A percentile compares a stretch with the other conserved stretches of the same genome.
These are phyloP conservation scores for Veloboletus limbatus DNA, from an alignment of 1,284 basidiomycete genomes.

Conservation along the genomic window DNA sequence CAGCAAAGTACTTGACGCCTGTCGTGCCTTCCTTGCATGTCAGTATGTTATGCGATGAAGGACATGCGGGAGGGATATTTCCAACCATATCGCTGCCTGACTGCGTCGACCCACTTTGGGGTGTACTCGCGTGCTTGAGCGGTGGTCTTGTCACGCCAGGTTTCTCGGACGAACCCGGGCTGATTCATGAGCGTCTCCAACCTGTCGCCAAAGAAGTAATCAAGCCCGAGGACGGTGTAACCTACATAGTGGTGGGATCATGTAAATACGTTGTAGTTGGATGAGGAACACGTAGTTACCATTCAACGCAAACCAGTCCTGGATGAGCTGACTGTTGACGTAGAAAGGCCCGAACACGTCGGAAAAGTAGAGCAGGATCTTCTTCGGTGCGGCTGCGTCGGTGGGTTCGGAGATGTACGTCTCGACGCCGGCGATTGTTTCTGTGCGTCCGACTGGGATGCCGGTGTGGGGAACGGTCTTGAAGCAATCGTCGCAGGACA, in stretches of 20 bases:
- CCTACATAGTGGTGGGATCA: constrained; percentile 34
- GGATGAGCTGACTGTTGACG: constrained; percentile 49
- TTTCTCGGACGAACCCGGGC: constrained; percentile 38
- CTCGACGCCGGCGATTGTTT: constrained; percentile 44
- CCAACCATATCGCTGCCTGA: constrained; percentile 44
- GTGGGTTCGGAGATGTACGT: constrained; percentile 52
- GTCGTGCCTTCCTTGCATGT: constrained; percentile 18
- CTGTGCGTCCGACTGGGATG: constrained; percentile 33
- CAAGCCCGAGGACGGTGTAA: constrained; percentile 50
- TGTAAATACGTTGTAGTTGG: neutral
- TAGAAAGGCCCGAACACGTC: constrained; percentile 52
- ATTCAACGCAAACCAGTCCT: constrained; percentile 52
- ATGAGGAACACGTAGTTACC: constrained; percentile 32
- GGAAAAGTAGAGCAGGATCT: constrained; percentile 49
- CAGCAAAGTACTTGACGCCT: constrained; percentile 37
- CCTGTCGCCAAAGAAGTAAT: constrained; percentile 57
- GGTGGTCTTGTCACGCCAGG: constrained; percentile 41
- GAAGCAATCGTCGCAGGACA: constrained; percentile 41
- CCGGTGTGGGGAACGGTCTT: constrained; percentile 49
- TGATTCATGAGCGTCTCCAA: constrained; percentile 36
- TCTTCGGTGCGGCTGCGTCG: constrained; percentile 27
- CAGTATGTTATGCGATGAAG: neutral
- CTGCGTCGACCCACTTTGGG: constrained; percentile 50
- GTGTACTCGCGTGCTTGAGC: constrained; percentile 37
- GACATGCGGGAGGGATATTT: neutral